Evolutionary conservation across 2,329 filamentous ascomycete species (phyloP).

Genomic region (Penicillium hesseltinei): DNA sequence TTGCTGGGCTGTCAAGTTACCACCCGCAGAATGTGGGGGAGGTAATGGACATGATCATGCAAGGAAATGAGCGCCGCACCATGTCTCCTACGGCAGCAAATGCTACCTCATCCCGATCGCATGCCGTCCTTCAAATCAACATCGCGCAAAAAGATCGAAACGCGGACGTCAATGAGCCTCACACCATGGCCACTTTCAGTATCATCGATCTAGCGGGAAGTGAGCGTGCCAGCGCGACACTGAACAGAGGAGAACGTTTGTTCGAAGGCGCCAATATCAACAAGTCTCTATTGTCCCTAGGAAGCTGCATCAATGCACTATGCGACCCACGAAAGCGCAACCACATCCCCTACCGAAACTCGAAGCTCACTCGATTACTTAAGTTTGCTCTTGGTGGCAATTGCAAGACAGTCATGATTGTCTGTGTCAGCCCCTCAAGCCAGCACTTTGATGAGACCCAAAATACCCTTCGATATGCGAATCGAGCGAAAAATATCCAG

Average conservation of each 20-base stretch:
- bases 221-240: conserved; percentile 92
- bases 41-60: conserved; percentile 99
- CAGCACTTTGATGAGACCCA: conserved; percentile 97
- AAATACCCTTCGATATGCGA: conserved; percentile 95
- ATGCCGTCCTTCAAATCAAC: conserved; percentile 97
- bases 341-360: conserved; percentile 96
- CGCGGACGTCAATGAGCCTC: conserved; percentile 85
- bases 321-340: conserved; percentile 89
- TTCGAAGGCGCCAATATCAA: conserved; percentile 98
- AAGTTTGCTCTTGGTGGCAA: conserved; percentile 98
- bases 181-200: conserved; percentile 96
- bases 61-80: conserved; percentile 89
- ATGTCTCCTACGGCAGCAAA: conserved; percentile 97
- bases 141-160: conserved; percentile 92
- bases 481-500: conserved; percentile 98
- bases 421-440: conserved; percentile 94
- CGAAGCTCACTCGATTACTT: conserved; percentile 88
- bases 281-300: conserved; percentile 90
- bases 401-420: conserved; percentile 99
- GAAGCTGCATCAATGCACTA: conserved; percentile 96
- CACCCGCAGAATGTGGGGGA: conserved; percentile 87
- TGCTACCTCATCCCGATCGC: conserved; percentile 93
- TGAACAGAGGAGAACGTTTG: conserved; percentile 88
- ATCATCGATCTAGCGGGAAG: conserved; percentile 97
- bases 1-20: conserved; percentile 86